Percentiles rank a stretch among this genome's conserved stretches.
phyloP scores from a whole-genome alignment of 1,284 basidiomycete species.

The Meripilus lineatus region DNA sequence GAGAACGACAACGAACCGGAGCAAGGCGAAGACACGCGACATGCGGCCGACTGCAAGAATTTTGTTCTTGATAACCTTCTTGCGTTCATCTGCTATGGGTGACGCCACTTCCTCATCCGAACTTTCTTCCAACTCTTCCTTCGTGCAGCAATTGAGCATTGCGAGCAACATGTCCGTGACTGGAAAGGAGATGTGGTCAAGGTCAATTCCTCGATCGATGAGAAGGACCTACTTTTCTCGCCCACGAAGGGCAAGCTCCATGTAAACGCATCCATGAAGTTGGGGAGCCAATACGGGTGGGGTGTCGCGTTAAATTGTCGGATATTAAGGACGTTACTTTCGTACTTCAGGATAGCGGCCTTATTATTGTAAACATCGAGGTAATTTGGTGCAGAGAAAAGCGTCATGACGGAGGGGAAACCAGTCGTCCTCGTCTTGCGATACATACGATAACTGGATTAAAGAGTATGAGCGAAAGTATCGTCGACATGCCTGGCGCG shows the following conservation, averaged over 20 bases:
- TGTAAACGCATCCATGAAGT: slow-evolving; percentile 99
- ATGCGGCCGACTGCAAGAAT: slow-evolving; percentile 97
- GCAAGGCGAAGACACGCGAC: slow-evolving; percentile 91
- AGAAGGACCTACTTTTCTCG: slow-evolving; percentile 78
- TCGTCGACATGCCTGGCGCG: neutral
- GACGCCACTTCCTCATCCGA: slow-evolving; percentile 59
- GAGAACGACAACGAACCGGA: slow-evolving; percentile 61
- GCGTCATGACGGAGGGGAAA: slow-evolving; percentile 94
- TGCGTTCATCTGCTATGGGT: slow-evolving; percentile 54
- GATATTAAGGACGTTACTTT: slow-evolving; percentile 96
- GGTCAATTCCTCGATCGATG: slow-evolving; percentile 7
- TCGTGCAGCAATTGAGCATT: slow-evolving; percentile 90
- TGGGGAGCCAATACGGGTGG: slow-evolving; percentile 93
- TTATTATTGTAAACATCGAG: slow-evolving; percentile 97
- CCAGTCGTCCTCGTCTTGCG: slow-evolving; percentile 93
- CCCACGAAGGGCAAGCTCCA: slow-evolving; percentile 99
- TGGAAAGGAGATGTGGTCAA: slow-evolving; percentile 28
- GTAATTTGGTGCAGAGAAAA: slow-evolving; percentile 95
- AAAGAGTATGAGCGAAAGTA: neutral
- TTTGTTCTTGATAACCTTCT: slow-evolving; percentile 94
- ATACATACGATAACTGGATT: slow-evolving; percentile 86
- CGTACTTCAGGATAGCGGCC: slow-evolving; percentile 94
- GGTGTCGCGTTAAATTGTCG: slow-evolving; percentile 95
- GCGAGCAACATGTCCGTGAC: slow-evolving; percentile 96
- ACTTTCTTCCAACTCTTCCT: slow-evolving; percentile 90